Conservation (phyloP, 176 grass and related monocot genomes). For the Raddia guianensis region DNA sequence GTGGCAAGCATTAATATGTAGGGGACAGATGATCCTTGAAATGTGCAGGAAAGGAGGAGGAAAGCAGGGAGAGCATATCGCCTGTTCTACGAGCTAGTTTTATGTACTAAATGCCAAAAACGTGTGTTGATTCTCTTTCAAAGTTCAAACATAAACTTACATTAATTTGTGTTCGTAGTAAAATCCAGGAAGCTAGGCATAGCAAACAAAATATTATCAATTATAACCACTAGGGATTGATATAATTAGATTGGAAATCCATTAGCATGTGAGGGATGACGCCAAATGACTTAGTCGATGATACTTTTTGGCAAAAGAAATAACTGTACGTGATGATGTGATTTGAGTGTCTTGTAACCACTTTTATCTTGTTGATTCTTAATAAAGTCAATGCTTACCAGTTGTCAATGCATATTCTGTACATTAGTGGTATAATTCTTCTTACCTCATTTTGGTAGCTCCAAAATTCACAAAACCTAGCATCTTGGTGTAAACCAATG, state of each 20-base stretch:
- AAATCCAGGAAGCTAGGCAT: slow-evolving; percentile 5
- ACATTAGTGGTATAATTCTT: slow-evolving; percentile 26
- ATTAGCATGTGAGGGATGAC: slow-evolving; percentile 4
- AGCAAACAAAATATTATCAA: background rate
- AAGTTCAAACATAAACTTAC: background rate
- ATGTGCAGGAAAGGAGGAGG: slow-evolving; percentile 60
- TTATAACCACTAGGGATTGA: background rate
- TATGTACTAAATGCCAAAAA: slow-evolving; percentile 40
- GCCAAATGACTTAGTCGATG: background rate
- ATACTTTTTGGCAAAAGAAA: background rate
- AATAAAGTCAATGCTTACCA: slow-evolving; percentile 14
- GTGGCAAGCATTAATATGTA: slow-evolving; percentile 32
- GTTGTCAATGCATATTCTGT: slow-evolving; percentile 30
- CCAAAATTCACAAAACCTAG: background rate
- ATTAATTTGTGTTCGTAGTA: background rate
- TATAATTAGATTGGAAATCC: background rate
- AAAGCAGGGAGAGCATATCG: slow-evolving; percentile 45
- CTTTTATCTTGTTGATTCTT: slow-evolving; percentile 18
- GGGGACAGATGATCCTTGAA: slow-evolving; percentile 60
- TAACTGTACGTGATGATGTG: background rate
- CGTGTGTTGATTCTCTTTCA: background rate
- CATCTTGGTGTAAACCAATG: background rate
- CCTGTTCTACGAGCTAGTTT: slow-evolving; percentile 17
- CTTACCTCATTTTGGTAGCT: slow-evolving; percentile 30
- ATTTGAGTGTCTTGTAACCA: slow-evolving; percentile 8